Base-by-base conservation (phyloP, 2,329 filamentous ascomycete genomes). In the Colletotrichum sp. region DNA sequence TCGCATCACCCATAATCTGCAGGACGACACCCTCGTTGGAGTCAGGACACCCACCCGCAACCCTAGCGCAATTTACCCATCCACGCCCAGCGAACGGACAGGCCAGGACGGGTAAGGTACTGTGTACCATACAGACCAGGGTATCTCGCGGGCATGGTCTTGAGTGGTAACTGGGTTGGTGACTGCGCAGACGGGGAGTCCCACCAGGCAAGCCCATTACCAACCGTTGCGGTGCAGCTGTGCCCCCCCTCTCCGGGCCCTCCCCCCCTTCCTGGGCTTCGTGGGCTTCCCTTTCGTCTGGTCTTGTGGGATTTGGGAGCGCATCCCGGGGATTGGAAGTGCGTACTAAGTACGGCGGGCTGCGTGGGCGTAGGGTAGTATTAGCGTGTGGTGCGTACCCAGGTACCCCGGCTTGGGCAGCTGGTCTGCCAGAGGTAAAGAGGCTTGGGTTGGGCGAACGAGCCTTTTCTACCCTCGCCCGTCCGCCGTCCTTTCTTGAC, bases 391-490 rank as follows among this genome's bases (percentile, higher is more conserved):
- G 9, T 32, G 13, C n/a, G 59, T 73, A 65, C 74, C 74, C 65
- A 73, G 57, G 74, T 36, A 69, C 74, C 74, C 52, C 59, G 69
- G 62, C 22, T 69, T 69, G 68, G 68, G 68, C 66, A 32, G 55
- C 32, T 52, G 44, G 44, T 52, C 44, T 52, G 44, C 44, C 64
- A 67, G 39, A 73, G 39, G 61, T 61, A 71, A 29, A 67, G 62
- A 34, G 62, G 65, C n/a, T 73, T 66, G 63, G 61, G 69, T 69
- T 76, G 61, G 69, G 76, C 76, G 68, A 72, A 72, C 30, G 72
- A 69, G 66, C 73, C 76, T 76, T 77, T 75, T 76, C 68, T 76
- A 77, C 76, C 73, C 73, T 75, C 75, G 72, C 66, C 71, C 66
- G 36, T 75, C 72, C 75, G 62, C 67, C 71, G 55, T 62, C 49